phyloP scores from a whole-genome alignment of 768 basidiomycete species.

The Mycena olivaceomarginata region DNA sequence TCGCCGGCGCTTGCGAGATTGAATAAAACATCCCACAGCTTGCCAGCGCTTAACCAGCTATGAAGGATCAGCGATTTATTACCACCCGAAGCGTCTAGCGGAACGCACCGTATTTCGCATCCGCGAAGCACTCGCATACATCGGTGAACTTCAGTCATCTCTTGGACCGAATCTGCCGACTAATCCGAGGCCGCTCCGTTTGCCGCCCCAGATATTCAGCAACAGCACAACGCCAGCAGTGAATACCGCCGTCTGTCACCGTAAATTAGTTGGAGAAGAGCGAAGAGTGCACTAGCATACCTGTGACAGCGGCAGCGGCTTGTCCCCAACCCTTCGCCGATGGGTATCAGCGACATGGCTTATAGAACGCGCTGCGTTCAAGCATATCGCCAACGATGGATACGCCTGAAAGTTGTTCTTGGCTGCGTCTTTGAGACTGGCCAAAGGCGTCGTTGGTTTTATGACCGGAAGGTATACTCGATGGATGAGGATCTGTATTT shows the following conservation, averaged over 20 bases:
- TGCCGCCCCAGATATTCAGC: constrained; percentile 80
- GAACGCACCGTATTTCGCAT: constrained; percentile 61
- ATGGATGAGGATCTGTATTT: constrained; percentile 84
- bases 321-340: constrained; percentile 53
- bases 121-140: constrained; percentile 73
- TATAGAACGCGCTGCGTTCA: constrained; percentile 88
- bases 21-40: constrained; percentile 55
- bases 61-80: background rate
- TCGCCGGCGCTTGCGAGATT: constrained; percentile 48
- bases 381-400: constrained; percentile 87
- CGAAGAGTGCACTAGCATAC: constrained; percentile 47
- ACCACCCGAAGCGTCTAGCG: background rate
- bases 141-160: constrained; percentile 76
- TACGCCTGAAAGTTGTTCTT: constrained; percentile 51
- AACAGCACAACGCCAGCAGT: constrained; percentile 73
- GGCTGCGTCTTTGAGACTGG: background rate
- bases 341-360: constrained; percentile 80
- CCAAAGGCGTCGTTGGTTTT: constrained; percentile 61
- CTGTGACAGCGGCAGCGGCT: constrained; percentile 60
- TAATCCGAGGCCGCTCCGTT: constrained; percentile 61
- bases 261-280: constrained; percentile 1
- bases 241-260: constrained; percentile 57
- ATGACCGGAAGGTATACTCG: constrained; percentile 86
- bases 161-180: constrained; percentile 66
- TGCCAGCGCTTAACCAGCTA: constrained; percentile 66